Base-by-base conservation (phyloP, 805 yeast genomes). In the Monosporozyma siamensis region DNA sequence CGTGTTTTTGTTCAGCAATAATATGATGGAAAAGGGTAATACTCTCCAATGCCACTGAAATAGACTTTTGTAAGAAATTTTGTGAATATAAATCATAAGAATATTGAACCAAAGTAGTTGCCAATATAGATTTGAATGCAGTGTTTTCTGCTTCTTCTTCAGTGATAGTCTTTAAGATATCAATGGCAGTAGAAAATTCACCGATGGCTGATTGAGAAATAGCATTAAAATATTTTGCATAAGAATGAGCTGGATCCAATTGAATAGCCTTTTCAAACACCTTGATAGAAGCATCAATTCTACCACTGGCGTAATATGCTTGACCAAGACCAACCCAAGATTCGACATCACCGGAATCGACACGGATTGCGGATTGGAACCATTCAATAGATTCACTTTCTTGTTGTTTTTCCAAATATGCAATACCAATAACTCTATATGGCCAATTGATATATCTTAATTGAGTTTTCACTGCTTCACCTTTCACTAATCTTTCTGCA, bases 271-370 rank as follows among this genome's bases (percentile, higher is more conserved):
- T 78, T 24, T 67, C 69, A 52, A 88, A 83, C 1, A 92, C 97
- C 59, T 84, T 88, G 8, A 75, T 69, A 0, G 95, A 86, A 2
- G 97, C 95, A 43, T 85, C 89, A 35, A 81, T 67, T 47, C 95
- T 71, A 2, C 98, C 98, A 59, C 92, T 77, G 21, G 78, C 75
- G 42, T 74, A 68, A 59, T 92, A 92, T 0, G 96, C 90, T 59
- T 92, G 97, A n/a, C 98, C 98, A n/a, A 92, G 67, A 1, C 96
- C 96, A 23, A 83, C 69, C 97, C 97, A 90, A 2, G 95, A 81
- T 49, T 84, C 81, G 1, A 75, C 58, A 61, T 92, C 97, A 41
- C 55, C 48, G 0, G 82, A 67, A 34, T 78, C 67, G 48, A 82
- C 66, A 47, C 97, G 71, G 39, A 92, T 67, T 1, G 96, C 88